A percentile compares a stretch with the other conserved stretches of the same genome.
phyloP scores from a whole-genome alignment of 305 asterid genomes.

The Withania somnifera region DNA sequence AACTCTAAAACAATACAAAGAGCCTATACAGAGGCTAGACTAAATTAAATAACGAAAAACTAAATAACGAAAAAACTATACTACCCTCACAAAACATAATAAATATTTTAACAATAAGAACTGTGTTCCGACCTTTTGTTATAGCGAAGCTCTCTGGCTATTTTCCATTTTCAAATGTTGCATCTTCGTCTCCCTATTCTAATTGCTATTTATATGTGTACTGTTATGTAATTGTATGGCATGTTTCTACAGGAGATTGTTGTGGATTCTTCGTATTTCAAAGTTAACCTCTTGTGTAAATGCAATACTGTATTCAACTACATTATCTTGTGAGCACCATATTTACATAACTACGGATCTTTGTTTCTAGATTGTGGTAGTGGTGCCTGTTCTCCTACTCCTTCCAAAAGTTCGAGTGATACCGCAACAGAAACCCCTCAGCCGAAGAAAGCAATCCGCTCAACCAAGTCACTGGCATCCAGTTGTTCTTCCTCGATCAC shows the following conservation, averaged over 20 bases:
- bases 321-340: neutral
- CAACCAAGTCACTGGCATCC: conserved; percentile 25
- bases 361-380: conserved; percentile 30
- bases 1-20: no score
- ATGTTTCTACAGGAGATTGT: neutral
- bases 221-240: neutral
- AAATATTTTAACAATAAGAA: neutral
- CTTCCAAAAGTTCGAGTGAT: conserved; percentile 13
- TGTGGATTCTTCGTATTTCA: neutral
- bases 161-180: neutral
- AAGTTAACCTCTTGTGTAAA: neutral
- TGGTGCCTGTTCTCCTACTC: conserved; percentile 18
- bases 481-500: conserved; percentile 28
- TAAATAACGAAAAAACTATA: no score
- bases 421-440: conserved; percentile 30
- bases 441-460: conserved; percentile 13
- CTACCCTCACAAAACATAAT: no score
- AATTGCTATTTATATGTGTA: neutral
- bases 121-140: neutral
- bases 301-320: neutral
- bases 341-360: neutral
- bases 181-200: neutral
- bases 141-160: neutral
- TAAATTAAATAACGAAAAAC: no score
- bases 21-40: no score